Conservation (phyloP, 139 green algal genomes). For the Cymbomonas tetramitiformis region DNA sequence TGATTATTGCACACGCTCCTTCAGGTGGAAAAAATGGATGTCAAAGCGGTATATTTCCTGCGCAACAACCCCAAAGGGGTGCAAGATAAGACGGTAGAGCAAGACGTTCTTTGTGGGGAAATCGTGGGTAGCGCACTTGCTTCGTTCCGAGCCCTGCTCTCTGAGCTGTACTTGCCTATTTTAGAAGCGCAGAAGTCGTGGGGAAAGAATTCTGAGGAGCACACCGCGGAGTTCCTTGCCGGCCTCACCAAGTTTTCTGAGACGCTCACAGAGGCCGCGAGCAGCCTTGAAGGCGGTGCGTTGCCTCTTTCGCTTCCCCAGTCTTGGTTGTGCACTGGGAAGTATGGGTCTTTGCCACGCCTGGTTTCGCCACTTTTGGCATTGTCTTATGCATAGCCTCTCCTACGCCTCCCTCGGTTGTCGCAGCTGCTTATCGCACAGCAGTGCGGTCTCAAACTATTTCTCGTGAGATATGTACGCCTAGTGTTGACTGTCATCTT, state of each 20-base stretch:
- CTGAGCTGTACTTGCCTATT: conserved; percentile 63
- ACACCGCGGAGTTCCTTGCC: conserved; percentile 44
- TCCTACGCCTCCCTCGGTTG: too few species aligned
- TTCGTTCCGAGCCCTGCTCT: conserved; percentile 48
- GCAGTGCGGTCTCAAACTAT: too few species aligned
- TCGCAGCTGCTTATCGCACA: too few species aligned
- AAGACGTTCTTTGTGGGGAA: conserved; percentile 34
- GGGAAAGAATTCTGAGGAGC: conserved; percentile 37
- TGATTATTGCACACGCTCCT: too few species aligned
- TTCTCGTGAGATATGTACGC: too few species aligned
- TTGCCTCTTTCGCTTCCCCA: too few species aligned
- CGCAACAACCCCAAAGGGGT: conserved; percentile 50
- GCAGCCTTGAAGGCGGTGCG: conserved; percentile 38
- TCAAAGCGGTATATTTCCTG: conserved; percentile 53
- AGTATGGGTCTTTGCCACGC: too few species aligned
- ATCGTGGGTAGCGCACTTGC: conserved; percentile 40
- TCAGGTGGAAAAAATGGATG: conserved; percentile 16
- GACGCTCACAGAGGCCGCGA: conserved; percentile 51
- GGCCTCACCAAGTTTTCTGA: conserved; percentile 41
- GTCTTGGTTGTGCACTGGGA: too few species aligned
- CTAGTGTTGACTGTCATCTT: too few species aligned
- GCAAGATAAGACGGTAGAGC: conserved; percentile 44
- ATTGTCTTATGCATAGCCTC: too few species aligned
- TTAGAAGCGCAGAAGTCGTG: conserved; percentile 49
- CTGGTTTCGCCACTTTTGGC: too few species aligned